Evolutionary conservation across 2,329 filamentous ascomycete species (phyloP).

Genomic region (Sporothrix brunneoviolacea): DNA sequence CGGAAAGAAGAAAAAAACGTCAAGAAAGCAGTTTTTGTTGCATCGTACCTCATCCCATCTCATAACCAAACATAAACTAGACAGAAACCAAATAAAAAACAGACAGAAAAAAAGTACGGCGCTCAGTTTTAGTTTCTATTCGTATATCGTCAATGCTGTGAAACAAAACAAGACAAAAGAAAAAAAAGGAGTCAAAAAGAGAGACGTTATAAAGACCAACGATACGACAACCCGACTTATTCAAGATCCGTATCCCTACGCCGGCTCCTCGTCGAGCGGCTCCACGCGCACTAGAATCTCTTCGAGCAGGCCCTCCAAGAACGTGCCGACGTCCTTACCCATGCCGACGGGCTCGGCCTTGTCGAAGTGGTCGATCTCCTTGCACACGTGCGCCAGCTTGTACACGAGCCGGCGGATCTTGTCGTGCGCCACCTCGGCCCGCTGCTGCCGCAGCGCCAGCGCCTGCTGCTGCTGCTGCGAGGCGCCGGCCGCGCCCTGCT

Average conservation of each 20-base stretch:
- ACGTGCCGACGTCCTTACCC: conserved; percentile 82
- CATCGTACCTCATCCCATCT: no score
- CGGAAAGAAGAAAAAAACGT: no score
- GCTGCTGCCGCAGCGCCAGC: conserved; percentile 57
- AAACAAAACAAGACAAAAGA: neutral
- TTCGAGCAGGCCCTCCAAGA: conserved; percentile 86
- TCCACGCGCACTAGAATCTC: conserved; percentile 91
- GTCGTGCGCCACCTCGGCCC: conserved; percentile 68
- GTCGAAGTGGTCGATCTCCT: conserved; percentile 85
- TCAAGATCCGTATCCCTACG: neutral
- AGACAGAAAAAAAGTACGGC: neutral
- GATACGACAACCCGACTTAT: no score
- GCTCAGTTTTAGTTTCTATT: neutral
- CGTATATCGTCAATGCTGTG: conserved; percentile 4
- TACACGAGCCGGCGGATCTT: conserved; percentile 73
- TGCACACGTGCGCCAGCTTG: conserved; percentile 76
- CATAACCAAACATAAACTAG: no score
- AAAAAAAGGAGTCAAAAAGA: neutral
- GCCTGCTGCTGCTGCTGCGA: conserved; percentile 33
- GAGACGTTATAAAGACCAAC: no score
- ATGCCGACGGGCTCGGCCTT: conserved; percentile 83
- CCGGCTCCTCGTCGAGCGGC: conserved; percentile 63
- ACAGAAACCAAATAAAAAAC: no score
- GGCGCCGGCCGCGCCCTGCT: neutral
- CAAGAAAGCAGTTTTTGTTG: no score